phyloP scores from a whole-genome alignment of 1,284 basidiomycete species.

The Singerocomus rubriflavus region DNA sequence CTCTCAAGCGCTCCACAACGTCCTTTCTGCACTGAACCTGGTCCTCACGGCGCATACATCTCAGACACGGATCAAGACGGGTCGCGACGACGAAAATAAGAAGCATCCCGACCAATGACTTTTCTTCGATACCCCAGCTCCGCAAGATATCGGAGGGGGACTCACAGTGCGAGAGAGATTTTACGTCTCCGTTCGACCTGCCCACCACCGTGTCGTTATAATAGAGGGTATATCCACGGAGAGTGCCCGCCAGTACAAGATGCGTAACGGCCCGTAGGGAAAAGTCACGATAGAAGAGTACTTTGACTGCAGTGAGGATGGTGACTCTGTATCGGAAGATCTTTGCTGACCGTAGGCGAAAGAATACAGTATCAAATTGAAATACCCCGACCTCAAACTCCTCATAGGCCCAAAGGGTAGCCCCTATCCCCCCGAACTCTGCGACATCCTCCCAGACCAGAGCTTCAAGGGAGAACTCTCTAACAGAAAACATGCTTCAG shows the following conservation, averaged over 20 bases:
- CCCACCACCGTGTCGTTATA: slow-evolving; percentile 62
- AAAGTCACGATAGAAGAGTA: slow-evolving; percentile 61
- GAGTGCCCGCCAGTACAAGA: slow-evolving; percentile 45
- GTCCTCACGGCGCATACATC: slow-evolving; percentile 45
- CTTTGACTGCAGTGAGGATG: slow-evolving; percentile 53
- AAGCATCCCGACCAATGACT: slow-evolving; percentile 35
- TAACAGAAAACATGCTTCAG: slow-evolving; percentile 56
- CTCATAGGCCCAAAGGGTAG: slow-evolving; percentile 61
- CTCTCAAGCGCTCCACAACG: slow-evolving; percentile 41
- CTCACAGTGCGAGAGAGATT: slow-evolving; percentile 72
- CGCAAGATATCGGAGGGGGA: slow-evolving; percentile 32
- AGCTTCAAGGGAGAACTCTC: slow-evolving; percentile 67
- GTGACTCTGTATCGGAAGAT: not conserved
- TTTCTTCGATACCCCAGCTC: slow-evolving; percentile 34
- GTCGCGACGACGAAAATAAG: slow-evolving; percentile 35
- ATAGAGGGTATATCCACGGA: slow-evolving; percentile 48
- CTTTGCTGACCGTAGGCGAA: not conserved
- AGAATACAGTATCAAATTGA: slow-evolving; percentile 58
- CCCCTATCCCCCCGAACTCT: slow-evolving; percentile 65
- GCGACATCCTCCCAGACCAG: slow-evolving; percentile 66
- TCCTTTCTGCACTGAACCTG: slow-evolving; percentile 49
- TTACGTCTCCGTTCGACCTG: slow-evolving; percentile 71
- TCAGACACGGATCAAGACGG: slow-evolving; percentile 38
- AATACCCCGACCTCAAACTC: slow-evolving; percentile 51
- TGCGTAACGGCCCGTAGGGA: slow-evolving; percentile 38